Percentiles rank a stretch among this genome's conserved stretches.
phyloP scores from a whole-genome alignment of 306 rosid genomes.

The Biancaea sappan region DNA sequence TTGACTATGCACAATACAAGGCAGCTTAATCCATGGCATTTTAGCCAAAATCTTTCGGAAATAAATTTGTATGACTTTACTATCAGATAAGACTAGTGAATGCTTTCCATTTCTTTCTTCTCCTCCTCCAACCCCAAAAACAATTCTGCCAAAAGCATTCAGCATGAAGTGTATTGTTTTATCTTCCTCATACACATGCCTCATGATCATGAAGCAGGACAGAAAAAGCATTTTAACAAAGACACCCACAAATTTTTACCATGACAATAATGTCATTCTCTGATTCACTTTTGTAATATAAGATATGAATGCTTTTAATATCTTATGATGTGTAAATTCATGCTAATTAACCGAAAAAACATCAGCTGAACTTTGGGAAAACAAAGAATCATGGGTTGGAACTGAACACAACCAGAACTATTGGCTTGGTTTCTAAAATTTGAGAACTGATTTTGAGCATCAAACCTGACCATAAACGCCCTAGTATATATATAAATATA shows the following conservation, averaged over 20 bases:
- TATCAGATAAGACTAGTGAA: no score
- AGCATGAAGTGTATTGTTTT: no score
- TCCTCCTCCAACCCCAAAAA: no score
- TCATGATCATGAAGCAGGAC: neutral
- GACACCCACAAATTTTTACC: neutral
- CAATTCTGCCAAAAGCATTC: no score
- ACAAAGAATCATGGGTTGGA: neutral
- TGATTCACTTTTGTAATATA: no score
- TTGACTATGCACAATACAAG: neutral
- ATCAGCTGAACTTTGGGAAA: neutral
- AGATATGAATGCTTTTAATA: no score
- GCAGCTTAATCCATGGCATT: no score
- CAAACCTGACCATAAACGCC: neutral
- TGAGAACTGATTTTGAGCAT: neutral
- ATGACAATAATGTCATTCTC: no score
- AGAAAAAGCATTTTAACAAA: neutral
- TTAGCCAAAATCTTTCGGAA: no score
- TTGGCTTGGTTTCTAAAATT: neutral
- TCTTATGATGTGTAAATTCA: neutral
- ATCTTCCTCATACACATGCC: neutral
- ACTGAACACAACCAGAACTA: neutral
- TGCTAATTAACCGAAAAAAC: no score
- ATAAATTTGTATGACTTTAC: no score
- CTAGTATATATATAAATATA: neutral
- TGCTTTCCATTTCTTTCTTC: no score